phyloP scores from a whole-genome alignment of 768 basidiomycete species.

The Rubroboletus satanas region DNA sequence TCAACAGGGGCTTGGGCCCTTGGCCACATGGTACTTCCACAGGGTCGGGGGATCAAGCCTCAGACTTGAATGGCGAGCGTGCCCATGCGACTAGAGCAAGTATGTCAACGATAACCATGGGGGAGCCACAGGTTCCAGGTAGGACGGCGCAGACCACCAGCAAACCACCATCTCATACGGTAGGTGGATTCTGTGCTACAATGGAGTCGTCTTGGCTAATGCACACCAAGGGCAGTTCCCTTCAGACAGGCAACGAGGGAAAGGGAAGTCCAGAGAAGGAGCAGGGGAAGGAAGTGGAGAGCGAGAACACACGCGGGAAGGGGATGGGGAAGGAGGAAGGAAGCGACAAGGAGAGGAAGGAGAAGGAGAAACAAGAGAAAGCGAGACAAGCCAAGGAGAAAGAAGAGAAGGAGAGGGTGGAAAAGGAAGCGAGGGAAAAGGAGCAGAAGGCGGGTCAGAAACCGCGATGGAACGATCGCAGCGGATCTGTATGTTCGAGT shows the following conservation, averaged over 20 bases:
- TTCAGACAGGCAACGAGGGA: background rate
- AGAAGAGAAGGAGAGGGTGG: background rate
- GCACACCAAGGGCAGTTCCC: background rate
- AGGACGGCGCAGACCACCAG: background rate
- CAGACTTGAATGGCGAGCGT: slow-evolving; percentile 5
- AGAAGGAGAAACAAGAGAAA: background rate
- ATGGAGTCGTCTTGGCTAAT: background rate
- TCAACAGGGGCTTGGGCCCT: slow-evolving; percentile 24
- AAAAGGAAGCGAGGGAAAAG: background rate
- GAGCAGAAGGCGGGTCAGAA: background rate
- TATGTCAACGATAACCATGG: background rate
- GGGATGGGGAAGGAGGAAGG: background rate
- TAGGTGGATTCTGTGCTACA: background rate
- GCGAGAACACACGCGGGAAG: background rate
- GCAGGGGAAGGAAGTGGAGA: background rate
- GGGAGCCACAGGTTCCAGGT: slow-evolving; percentile 11
- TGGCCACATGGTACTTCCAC: slow-evolving; percentile 13
- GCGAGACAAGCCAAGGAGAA: background rate
- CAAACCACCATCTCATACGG: background rate
- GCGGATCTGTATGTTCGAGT: slow-evolving; percentile 4
- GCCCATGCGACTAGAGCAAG: background rate
- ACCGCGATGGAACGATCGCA: background rate
- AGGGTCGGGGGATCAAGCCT: slow-evolving; percentile 17
- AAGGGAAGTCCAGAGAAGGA: background rate
- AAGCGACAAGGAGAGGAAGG: background rate